phyloP scores from a whole-genome alignment of 176 grass and related monocot genomes.

The Oryza longistaminata region DNA sequence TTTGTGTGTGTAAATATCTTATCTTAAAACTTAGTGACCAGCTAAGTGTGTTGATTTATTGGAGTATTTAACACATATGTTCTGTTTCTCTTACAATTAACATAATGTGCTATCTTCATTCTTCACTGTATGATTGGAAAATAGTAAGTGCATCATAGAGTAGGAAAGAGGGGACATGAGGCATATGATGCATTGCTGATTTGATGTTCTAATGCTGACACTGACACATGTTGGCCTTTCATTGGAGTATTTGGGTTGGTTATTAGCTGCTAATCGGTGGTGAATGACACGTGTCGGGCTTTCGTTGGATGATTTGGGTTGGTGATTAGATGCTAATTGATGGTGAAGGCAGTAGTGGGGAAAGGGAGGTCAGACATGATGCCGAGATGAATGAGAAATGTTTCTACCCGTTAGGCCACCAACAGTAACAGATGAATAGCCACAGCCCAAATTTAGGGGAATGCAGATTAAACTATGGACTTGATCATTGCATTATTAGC shows the following conservation, averaged over 20 bases:
- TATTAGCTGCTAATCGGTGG: not conserved
- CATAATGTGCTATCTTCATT: not conserved
- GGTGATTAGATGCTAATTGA: slow-evolving; percentile 5
- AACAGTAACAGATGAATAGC: not conserved
- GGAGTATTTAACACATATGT: slow-evolving; percentile 14
- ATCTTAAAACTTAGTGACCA: not conserved
- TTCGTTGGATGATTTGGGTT: slow-evolving; percentile 16
- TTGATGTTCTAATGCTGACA: not conserved
- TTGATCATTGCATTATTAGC: not conserved
- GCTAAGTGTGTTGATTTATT: slow-evolving; percentile 24
- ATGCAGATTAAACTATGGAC: slow-evolving; percentile 8
- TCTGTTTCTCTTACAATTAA: slow-evolving; percentile 1
- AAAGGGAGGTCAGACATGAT: not conserved
- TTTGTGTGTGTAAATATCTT: not conserved
- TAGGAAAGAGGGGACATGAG: slow-evolving; percentile 24
- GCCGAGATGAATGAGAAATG: slow-evolving; percentile 4
- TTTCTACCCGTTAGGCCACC: not conserved
- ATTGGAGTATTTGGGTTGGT: slow-evolving; percentile 20
- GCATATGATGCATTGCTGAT: not conserved
- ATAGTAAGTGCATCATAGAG: slow-evolving; percentile 2
- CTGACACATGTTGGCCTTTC: not conserved
- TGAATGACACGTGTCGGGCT: not conserved
- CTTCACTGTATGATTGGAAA: slow-evolving; percentile 14
- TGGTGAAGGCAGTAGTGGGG: not conserved
- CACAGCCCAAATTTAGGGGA: not conserved